Evolutionary conservation across 73 alveolate species (phyloP), one percentile per base, ranked within the genome.

Genomic region (Stentor roeselii): DNA sequence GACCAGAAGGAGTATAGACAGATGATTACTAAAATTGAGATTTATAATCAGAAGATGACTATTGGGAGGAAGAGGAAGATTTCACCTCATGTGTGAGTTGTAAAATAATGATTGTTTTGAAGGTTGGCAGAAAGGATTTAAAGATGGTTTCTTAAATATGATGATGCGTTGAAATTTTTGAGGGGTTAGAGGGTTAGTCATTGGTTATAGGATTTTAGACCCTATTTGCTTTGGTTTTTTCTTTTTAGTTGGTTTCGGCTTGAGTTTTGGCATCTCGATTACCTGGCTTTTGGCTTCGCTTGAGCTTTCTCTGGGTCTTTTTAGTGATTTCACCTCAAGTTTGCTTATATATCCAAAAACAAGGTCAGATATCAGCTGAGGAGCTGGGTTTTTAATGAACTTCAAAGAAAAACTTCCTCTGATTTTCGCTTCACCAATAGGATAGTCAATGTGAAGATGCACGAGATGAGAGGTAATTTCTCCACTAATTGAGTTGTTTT

Each of bases 181-280:
- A n/a, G n/a, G n/a, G n/a, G n/a, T n/a, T n/a, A n/a, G n/a, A n/a
- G n/a, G n/a, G n/a, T n/a, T n/a, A 67, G n/a, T 67, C 11, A 67
- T 67, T 2, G 27, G 37, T 32, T 67, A 67, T 30, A 32, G 41
- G 37, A 67, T 67, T 67, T 67, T 67, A n/a, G 80, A 67, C 21
- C 80, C 80, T 21, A 67, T 67, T 67, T 67, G 80, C 2, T 67
- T 67, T 27, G 42, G n/a, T 67, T 2, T 67, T 2, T 67, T 67
- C 34, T 67, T 67, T 40, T 67, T 67, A 0, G 34, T 27, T 27
- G 27, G 27, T 67, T 32, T 32, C n/a, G 80, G 42, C 41, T 67
- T 67, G 37, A 32, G 3, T 32, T 67, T 67, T 67, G 34, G 27
- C 34, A 11, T n/a, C n/a, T 21, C 41, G 34, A 32, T 40, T n/a